phyloP scores from a whole-genome alignment of 2,329 filamentous ascomycete genomes.

The Raffaelea ambrosiae region DNA sequence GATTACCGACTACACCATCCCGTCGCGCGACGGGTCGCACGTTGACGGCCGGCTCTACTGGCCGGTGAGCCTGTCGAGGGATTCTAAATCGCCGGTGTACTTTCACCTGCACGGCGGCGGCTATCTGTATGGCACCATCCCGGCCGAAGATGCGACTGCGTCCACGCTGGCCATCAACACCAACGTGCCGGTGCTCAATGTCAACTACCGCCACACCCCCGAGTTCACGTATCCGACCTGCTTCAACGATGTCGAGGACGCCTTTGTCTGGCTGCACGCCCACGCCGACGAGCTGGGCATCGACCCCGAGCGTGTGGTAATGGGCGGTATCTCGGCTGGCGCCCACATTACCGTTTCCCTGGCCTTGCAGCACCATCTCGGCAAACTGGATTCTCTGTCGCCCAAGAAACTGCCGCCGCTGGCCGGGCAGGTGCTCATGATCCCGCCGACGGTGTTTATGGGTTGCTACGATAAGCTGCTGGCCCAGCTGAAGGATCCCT shows the following conservation, averaged over 20 bases:
- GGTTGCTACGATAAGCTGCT: slow-evolving; percentile 2
- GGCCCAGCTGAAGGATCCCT: slow-evolving; percentile 32
- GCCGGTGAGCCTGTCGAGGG: slow-evolving; percentile 36
- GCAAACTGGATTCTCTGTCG: slow-evolving; percentile 29
- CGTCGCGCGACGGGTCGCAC: slow-evolving; percentile 11
- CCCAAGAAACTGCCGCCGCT: slow-evolving; percentile 25
- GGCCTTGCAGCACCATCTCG: slow-evolving; percentile 7
- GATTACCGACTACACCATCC: slow-evolving; percentile 22
- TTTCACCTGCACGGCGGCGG: slow-evolving; percentile 15
- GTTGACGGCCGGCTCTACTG: slow-evolving; percentile 19
- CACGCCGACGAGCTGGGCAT: slow-evolving; percentile 22
- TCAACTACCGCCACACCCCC: slow-evolving; percentile 53
- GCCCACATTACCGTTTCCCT: slow-evolving; percentile 11
- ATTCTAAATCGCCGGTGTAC: slow-evolving; percentile 27
- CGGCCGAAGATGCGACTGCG: slow-evolving; percentile 44
- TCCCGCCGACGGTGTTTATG: slow-evolving; percentile 22
- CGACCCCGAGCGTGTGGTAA: slow-evolving; percentile 23
- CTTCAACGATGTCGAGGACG: slow-evolving; percentile 45
- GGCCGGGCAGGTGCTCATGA: slow-evolving; percentile 28
- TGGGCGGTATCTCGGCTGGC: slow-evolving; percentile 30
- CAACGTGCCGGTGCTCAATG: slow-evolving; percentile 22
- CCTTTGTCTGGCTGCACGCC: slow-evolving; percentile 43
- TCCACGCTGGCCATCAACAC: slow-evolving; percentile 33
- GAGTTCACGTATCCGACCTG: slow-evolving; percentile 42
- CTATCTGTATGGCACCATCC: slow-evolving; percentile 45